phyloP scores from a whole-genome alignment of 2,329 filamentous ascomycete genomes.

The Diaporthe caulivora region DNA sequence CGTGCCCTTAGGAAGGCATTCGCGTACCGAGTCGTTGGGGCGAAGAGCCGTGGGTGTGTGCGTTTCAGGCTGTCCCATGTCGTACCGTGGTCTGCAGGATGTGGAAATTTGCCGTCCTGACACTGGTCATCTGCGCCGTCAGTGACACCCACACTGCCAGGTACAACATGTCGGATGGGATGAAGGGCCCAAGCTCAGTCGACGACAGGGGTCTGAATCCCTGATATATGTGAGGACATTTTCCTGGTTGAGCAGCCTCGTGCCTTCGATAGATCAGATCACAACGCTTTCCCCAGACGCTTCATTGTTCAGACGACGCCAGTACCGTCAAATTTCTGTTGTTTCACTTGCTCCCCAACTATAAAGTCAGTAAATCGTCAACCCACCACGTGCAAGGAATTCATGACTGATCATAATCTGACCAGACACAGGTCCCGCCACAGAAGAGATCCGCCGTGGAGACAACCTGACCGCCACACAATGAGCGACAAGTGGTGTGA shows the following conservation, averaged over 20 bases:
- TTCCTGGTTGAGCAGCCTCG: slow-evolving; percentile 5
- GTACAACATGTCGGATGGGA: slow-evolving; percentile 27
- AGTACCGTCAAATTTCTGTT: neutral
- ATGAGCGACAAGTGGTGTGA: slow-evolving; percentile 38
- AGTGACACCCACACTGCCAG: slow-evolving; percentile 32
- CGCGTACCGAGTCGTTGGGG: slow-evolving; percentile 20
- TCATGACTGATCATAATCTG: neutral
- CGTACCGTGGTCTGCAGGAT: slow-evolving; percentile 36
- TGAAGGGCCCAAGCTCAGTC: slow-evolving; percentile 35
- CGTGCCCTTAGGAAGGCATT: slow-evolving; percentile 1
- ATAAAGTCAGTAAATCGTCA: neutral
- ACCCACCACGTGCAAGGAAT: neutral
- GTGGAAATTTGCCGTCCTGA: slow-evolving; percentile 32
- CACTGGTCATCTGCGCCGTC: slow-evolving; percentile 26
- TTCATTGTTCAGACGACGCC: neutral
- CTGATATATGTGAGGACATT: slow-evolving; percentile 29
- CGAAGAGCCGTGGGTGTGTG: slow-evolving; percentile 18
- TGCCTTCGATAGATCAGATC: slow-evolving; percentile 17
- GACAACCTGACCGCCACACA: neutral
- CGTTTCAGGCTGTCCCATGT: slow-evolving; percentile 31
- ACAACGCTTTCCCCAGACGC: slow-evolving; percentile 7
- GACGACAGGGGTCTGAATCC: slow-evolving; percentile 34
- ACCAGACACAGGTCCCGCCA: neutral
- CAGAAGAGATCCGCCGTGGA: neutral
- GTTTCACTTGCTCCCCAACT: neutral